A percentile compares a stretch with the other conserved stretches of the same genome.
These are phyloP conservation scores for Suhomyces chickasaworum DNA, from an alignment of 1,139 yeast species.

Conservation along the genomic window DNA sequence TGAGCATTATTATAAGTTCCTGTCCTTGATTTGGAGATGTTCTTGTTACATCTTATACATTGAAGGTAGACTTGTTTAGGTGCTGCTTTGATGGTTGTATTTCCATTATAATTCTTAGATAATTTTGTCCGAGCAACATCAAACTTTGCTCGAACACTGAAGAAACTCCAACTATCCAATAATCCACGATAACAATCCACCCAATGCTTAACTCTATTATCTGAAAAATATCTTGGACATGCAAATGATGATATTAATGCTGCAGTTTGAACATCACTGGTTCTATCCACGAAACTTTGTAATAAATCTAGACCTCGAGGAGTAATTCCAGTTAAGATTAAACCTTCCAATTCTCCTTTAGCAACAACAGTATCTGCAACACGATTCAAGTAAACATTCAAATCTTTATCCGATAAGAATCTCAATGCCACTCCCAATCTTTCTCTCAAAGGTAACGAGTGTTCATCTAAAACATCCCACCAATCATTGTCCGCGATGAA, in stretches of 20 bases:
- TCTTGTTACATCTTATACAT: conserved; percentile 80
- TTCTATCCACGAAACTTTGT: conserved; percentile 85
- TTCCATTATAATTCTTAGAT: conserved; percentile 56
- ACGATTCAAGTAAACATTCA: conserved; percentile 65
- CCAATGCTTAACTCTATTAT: conserved; percentile 76
- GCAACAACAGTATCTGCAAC: conserved; percentile 71
- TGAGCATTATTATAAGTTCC: conserved; percentile 25
- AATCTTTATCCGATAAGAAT: conserved; percentile 76
- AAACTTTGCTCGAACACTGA: conserved; percentile 75
- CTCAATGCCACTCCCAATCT: conserved; percentile 87
- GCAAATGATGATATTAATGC: conserved; percentile 79
- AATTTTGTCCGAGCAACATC: conserved; percentile 77
- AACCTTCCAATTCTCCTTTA: conserved; percentile 87
- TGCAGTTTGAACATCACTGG: conserved; percentile 93
- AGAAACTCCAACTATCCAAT: conserved; percentile 83
- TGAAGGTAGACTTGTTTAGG: conserved; percentile 80
- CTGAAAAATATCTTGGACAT: conserved; percentile 78
- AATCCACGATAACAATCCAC: conserved; percentile 69
- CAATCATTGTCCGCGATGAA: conserved; percentile 93
- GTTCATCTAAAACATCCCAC: conserved; percentile 94
- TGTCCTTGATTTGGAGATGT: conserved; percentile 43
- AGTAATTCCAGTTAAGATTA: conserved; percentile 86
- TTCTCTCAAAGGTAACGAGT: conserved; percentile 83
- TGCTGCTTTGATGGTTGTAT: conserved; percentile 48
- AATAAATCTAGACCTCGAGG: conserved; percentile 78